Percentiles rank a stretch among this genome's conserved stretches.
Evolutionary conservation across 2,329 filamentous ascomycete species (phyloP).

Genomic region (Colletotrichum cordylinicola): DNA sequence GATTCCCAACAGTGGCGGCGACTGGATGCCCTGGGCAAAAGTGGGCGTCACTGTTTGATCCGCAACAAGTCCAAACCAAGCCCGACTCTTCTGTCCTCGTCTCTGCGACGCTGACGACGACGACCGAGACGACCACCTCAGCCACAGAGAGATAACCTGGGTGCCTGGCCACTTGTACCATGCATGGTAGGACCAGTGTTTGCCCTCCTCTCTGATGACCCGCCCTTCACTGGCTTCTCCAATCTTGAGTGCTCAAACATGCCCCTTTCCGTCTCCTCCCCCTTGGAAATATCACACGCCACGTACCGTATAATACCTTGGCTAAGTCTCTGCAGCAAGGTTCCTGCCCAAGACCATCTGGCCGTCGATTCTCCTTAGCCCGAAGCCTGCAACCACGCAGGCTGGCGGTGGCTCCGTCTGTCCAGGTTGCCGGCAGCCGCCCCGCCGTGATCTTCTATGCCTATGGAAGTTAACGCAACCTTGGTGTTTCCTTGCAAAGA

Average conservation of each 20-base stretch:
- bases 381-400: background rate
- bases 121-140: background rate
- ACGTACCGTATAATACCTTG: background rate
- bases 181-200: background rate
- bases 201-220: background rate
- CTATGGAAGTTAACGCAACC: background rate
- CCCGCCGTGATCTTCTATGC: background rate
- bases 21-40: background rate
- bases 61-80: conserved; percentile 23
- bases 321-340: background rate
- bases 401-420: background rate
- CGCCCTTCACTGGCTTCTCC: background rate
- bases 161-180: background rate
- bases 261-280: background rate
- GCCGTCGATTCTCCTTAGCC: background rate
- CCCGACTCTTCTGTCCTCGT: background rate
- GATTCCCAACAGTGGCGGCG: background rate
- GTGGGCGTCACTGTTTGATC: conserved; percentile 21
- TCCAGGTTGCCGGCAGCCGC: background rate
- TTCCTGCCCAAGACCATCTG: background rate
- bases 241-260: background rate
- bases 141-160: background rate
- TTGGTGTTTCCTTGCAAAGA: background rate
- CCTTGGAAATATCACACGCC: background rate
- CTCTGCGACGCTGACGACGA: conserved; percentile 3